Evolutionary conservation across 129 eudicot species (phyloP).

Genomic region (Chrysanthemum lavandulifolium): DNA sequence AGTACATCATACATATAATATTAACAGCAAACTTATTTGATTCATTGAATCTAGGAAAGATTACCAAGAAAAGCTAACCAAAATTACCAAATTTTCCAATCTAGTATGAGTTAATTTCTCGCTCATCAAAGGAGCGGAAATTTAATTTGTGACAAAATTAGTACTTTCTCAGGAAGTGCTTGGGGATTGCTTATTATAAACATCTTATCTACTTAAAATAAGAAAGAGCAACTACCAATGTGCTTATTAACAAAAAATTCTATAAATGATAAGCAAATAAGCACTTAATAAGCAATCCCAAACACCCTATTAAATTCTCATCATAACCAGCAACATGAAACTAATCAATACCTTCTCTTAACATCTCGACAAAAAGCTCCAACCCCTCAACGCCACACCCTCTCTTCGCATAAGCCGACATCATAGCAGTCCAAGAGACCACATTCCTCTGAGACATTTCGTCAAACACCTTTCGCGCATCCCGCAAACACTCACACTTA

Average conservation of each 20-base stretch:
- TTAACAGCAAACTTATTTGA: not conserved
- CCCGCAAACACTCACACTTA: constrained; percentile 61
- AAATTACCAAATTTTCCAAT: not conserved
- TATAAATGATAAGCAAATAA: no score
- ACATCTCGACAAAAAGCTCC: constrained; percentile 63
- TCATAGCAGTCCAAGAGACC: constrained; percentile 91
- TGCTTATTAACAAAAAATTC: no score
- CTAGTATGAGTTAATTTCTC: not conserved
- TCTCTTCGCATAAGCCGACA: constrained; percentile 65
- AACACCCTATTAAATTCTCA: no score
- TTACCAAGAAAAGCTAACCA: not conserved
- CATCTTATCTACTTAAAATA: no score
- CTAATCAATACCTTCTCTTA: constrained; percentile 72
- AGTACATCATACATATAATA: constrained; percentile 20
- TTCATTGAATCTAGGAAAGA: not conserved
- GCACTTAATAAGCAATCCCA: no score
- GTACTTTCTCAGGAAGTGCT: no score
- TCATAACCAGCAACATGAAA: not conserved
- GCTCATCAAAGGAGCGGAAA: no score
- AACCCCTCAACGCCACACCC: constrained; percentile 61
- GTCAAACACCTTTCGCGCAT: constrained; percentile 74
- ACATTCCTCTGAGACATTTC: constrained; percentile 90
- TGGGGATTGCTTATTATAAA: no score
- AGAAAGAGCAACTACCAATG: no score
- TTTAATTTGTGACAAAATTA: no score